These are phyloP conservation scores for Noccaea caerulescens DNA, from an alignment of 345 rosid genomes.

Conservation along the genomic window DNA sequence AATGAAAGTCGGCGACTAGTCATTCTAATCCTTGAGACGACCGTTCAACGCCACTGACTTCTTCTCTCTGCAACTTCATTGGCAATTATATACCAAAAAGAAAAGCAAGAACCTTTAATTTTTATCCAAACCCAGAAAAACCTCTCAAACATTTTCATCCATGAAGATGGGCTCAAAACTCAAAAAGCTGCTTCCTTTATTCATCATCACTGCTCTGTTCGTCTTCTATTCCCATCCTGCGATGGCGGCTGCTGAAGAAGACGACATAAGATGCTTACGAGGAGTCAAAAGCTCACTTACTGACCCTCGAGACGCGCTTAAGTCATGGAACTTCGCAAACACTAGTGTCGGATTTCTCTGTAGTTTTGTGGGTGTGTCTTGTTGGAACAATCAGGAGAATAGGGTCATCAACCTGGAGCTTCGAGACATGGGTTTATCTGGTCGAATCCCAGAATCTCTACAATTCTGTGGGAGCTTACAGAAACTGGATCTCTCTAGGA, in stretches of 20 bases:
- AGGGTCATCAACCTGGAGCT: constrained; percentile 64
- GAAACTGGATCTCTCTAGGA: constrained; percentile 71
- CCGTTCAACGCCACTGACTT: constrained; percentile 50
- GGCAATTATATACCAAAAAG: constrained; percentile 5
- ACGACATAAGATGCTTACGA: constrained; percentile 71
- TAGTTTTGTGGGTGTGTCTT: constrained; percentile 73
- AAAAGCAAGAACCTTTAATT: not conserved
- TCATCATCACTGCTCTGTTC: not conserved
- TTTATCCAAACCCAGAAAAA: constrained; percentile 24
- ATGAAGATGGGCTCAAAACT: constrained; percentile 36
- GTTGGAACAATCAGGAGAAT: constrained; percentile 85
- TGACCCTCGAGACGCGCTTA: constrained; percentile 57
- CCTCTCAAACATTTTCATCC: constrained; percentile 4
- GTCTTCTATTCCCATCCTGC: constrained; percentile 8
- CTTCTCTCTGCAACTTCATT: constrained; percentile 27
- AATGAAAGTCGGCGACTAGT: constrained; percentile 39
- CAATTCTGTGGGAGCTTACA: constrained; percentile 67
- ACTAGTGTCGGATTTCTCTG: constrained; percentile 66
- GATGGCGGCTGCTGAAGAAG: constrained; percentile 59
- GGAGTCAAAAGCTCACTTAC: constrained; percentile 52
- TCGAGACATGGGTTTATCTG: constrained; percentile 61
- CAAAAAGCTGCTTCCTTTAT: constrained; percentile 30
- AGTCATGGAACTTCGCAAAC: constrained; percentile 67
- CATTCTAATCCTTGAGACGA: constrained; percentile 27
- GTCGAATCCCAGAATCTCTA: constrained; percentile 67